Evolutionary conservation across 805 yeast species (phyloP).

Genomic region (Pichia heedii): DNA sequence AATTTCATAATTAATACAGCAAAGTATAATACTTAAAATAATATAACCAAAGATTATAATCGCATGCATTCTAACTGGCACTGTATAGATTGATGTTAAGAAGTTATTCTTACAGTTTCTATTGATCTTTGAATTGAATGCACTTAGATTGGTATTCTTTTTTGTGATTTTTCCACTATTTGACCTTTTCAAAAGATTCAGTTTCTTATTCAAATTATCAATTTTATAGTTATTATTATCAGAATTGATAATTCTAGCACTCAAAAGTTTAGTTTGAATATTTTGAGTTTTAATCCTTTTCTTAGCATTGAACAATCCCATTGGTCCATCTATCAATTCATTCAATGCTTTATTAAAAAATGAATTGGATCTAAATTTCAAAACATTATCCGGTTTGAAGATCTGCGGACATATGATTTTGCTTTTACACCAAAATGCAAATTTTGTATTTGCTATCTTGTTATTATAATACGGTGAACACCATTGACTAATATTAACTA

Average conservation of each 20-base stretch:
- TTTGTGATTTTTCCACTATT: background rate
- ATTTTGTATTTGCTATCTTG: slow-evolving; percentile 14
- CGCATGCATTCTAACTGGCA: slow-evolving; percentile 29
- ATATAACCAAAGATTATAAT: slow-evolving; percentile 23
- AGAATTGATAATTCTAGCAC: background rate
- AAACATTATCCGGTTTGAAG: slow-evolving; percentile 14
- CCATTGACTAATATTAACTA: slow-evolving; percentile 27
- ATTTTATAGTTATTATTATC: background rate
- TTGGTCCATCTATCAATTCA: slow-evolving; percentile 3
- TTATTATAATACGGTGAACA: slow-evolving; percentile 25
- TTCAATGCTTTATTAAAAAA: background rate
- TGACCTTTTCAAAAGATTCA: background rate
- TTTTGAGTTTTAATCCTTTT: slow-evolving; percentile 2
- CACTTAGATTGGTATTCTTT: background rate
- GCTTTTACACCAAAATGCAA: slow-evolving; percentile 24
- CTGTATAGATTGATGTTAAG: slow-evolving; percentile 13
- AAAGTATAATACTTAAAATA: slow-evolving; percentile 19
- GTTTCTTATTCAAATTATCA: background rate
- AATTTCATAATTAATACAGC: slow-evolving; percentile 22
- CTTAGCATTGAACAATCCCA: slow-evolving; percentile 5
- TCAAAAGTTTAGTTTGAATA: background rate
- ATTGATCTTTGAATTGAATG: background rate
- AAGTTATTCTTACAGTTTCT: slow-evolving; percentile 4
- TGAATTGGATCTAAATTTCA: slow-evolving; percentile 1
- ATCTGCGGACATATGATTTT: slow-evolving; percentile 28